Base-by-base conservation (phyloP, 2,329 filamentous ascomycete genomes). In the Ophiocordyceps sinensis region DNA sequence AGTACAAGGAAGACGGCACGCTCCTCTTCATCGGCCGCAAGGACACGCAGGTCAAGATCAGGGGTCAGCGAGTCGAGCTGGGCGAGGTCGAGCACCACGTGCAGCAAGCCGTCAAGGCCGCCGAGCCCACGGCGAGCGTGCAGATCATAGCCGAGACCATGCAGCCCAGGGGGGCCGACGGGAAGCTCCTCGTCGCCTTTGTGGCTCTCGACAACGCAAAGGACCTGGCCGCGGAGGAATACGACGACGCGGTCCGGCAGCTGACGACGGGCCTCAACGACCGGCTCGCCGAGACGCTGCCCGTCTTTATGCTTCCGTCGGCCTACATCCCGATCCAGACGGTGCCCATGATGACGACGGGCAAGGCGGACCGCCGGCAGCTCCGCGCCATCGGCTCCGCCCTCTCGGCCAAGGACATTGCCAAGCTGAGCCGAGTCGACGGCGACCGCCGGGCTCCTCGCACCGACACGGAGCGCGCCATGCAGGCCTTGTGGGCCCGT, bases 401-500 rank as follows among this genome's bases (percentile, higher is more conserved):
- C 7, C 29, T 37, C 11, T 36, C 37, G 26, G 32, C 31, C 14
- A 14, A 30, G 26, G 37, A 43, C n/a, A 36, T 42, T 4, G 32
- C 40, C 4, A 36, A 21, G 3, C 38, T 46, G 15, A 43, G 34
- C 37, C 17, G 44, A 43, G 36, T 17, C 36, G 45, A 35, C 39
- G 43, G 37, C 23, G 47, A 42, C 32, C 39, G 39, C 28, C 40
- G 44, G 2, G 35, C 36, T 4, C 45, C 49, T 3, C 32, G 41
- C 12, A 44, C 43, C 0, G 40, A 40, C 5, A 42, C 39, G 15
- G 55, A 50, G 29, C 38, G 34, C 26, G 31, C 28, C 38, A 49
- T 49, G 40, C 51, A 49, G 29, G n/a, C 40, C 8, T 51, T 67
- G 12, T 68, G 63, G 59, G 57, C 60, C 2, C 50, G 57, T 35